Percentiles rank a stretch among this genome's conserved stretches.
Conservation (phyloP, 441 rosid species). For the Rhodomyrtus psidioides region DNA sequence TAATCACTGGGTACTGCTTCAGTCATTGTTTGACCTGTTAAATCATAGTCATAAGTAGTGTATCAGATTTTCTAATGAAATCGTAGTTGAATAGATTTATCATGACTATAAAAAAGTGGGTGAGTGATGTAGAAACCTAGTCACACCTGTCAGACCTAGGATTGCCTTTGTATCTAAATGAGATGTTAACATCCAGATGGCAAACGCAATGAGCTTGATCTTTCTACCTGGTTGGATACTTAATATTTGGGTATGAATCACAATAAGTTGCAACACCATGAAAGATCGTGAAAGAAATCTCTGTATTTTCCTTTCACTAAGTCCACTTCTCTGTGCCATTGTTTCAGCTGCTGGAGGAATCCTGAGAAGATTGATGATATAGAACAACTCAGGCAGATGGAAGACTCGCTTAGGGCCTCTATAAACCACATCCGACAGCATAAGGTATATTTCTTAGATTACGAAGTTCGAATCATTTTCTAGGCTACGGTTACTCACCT, state of each 20-base stretch:
- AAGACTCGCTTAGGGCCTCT: slow-evolving; percentile 63
- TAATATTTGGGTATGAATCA: not conserved
- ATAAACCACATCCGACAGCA: slow-evolving; percentile 40
- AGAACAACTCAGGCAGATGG: slow-evolving; percentile 67
- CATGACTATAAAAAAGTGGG: not conserved
- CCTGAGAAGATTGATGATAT: slow-evolving; percentile 59
- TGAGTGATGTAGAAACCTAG: not conserved
- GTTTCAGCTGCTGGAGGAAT: slow-evolving; percentile 68
- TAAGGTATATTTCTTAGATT: slow-evolving; percentile 33
- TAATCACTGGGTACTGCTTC: no score
- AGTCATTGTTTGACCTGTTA: no score
- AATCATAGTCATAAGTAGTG: not conserved
- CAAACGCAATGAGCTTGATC: not conserved
- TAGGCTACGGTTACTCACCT: not conserved
- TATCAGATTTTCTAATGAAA: not conserved
- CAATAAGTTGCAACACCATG: not conserved
- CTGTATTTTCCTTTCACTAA: not conserved
- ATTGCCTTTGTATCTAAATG: not conserved
- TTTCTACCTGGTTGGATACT: not conserved
- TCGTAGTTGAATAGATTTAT: not conserved
- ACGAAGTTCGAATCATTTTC: not conserved
- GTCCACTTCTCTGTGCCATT: slow-evolving; percentile 4
- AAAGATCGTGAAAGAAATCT: not conserved
- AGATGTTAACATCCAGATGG: not conserved
- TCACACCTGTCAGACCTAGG: not conserved